Conservation (phyloP, 768 basidiomycete genomes). For the Termitomyces sp. region DNA sequence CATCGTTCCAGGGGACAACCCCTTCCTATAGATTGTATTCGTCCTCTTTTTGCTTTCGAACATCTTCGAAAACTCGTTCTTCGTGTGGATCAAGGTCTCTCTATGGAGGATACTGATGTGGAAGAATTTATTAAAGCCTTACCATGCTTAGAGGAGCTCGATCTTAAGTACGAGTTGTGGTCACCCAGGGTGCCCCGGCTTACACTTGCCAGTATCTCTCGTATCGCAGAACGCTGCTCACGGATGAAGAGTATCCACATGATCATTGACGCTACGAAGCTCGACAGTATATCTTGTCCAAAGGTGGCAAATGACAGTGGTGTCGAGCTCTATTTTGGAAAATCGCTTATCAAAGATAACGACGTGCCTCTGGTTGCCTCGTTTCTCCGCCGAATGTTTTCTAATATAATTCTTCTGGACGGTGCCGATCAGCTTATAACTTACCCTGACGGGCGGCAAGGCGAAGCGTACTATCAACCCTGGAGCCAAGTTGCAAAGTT, state of each 20-base stretch:
- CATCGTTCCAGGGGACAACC: too few species aligned
- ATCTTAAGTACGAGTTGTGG: too few species aligned
- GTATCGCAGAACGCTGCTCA: not conserved
- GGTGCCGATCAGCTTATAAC: too few species aligned
- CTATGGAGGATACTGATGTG: not conserved
- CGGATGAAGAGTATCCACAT: not conserved
- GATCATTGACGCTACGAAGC: not conserved
- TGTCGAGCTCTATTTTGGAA: not conserved
- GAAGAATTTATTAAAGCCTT: not conserved
- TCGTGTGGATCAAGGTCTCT: not conserved
- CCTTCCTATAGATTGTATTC: not conserved
- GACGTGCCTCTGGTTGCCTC: not conserved
- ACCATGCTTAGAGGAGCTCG: not conserved
- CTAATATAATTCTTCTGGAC: not conserved
- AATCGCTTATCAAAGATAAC: not conserved
- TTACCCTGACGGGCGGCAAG: too few species aligned
- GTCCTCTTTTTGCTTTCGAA: not conserved
- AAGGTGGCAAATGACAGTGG: not conserved
- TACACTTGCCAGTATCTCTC: not conserved
- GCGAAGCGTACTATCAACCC: not conserved
- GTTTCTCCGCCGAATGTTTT: not conserved
- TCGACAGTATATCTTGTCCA: not conserved
- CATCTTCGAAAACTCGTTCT: not conserved
- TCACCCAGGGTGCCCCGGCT: not conserved
- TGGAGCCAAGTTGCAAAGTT: not conserved